These are phyloP conservation scores for Zymoseptoria brevis DNA, from an alignment of 2,329 filamentous ascomycete genomes.

Conservation along the genomic window DNA sequence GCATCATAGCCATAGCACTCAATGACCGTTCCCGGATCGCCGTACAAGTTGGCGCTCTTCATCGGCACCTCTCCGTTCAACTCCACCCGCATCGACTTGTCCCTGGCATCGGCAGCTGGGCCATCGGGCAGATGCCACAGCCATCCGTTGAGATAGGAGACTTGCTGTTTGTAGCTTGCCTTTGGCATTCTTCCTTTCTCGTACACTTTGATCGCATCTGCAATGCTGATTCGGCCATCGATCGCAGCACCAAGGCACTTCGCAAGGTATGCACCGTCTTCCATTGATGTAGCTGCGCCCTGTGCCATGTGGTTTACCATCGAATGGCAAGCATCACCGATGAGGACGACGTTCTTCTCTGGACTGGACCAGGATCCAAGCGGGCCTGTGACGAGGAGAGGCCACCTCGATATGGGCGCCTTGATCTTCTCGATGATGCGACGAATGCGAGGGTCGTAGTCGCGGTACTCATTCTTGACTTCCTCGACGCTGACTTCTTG, in stretches of 20 bases:
- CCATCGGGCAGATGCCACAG: conserved; percentile 32
- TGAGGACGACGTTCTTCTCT: conserved; percentile 37
- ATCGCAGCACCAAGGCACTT: conserved; percentile 32
- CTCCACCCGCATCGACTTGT: conserved; percentile 32
- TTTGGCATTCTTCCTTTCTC: conserved; percentile 38
- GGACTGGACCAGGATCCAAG: conserved; percentile 36
- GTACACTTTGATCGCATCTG: conserved; percentile 33
- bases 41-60: conserved; percentile 35
- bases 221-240: conserved; percentile 27
- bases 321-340: conserved; percentile 37
- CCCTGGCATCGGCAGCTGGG: conserved; percentile 29
- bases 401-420: conserved; percentile 34
- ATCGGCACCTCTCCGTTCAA: conserved; percentile 30
- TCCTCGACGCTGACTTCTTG: conserved; percentile 37
- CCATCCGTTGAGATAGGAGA: conserved; percentile 34
- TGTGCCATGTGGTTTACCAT: conserved; percentile 39
- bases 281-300: conserved; percentile 13
- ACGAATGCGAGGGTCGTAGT: conserved; percentile 40
- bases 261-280: conserved; percentile 31
- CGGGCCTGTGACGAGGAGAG: conserved; percentile 38
- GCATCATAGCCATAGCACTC: conserved; percentile 37
- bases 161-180: conserved; percentile 37
- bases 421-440: conserved; percentile 36
- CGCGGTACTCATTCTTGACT: conserved; percentile 35
- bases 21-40: conserved; percentile 31